These are phyloP conservation scores for Radiomyces spectabilis DNA, from an alignment of 192 early-diverging fungal species.

Conservation along the genomic window DNA sequence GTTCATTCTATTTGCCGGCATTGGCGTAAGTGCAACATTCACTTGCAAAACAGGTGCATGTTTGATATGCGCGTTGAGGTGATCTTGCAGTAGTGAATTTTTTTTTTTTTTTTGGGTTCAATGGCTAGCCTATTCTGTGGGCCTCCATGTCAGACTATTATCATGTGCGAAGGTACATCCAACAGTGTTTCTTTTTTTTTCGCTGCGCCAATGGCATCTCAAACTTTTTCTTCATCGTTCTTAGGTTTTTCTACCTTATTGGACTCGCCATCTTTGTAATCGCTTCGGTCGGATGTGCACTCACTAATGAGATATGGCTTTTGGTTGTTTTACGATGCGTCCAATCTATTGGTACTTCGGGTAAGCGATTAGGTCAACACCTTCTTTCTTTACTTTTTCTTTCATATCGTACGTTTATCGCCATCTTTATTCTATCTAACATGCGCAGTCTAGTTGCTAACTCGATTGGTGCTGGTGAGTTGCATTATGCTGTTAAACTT, in stretches of 20 bases:
- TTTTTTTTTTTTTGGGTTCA: no score
- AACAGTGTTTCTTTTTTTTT: no score
- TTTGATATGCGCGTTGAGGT: no score
- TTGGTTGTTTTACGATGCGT: constrained; percentile 30
- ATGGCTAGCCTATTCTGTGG: constrained; percentile 38
- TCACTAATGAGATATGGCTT: constrained; percentile 18
- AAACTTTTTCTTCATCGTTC: no score
- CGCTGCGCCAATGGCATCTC: no score
- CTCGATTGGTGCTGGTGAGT: constrained; percentile 1
- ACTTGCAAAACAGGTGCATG: not conserved
- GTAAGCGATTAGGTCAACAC: no score
- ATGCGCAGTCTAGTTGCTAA: not conserved
- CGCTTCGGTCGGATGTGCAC: constrained; percentile 35
- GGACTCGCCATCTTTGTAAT: constrained; percentile 26
- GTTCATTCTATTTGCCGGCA: constrained; percentile 40
- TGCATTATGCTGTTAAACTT: not conserved
- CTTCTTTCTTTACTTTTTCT: not conserved
- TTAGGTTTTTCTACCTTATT: constrained; percentile 22
- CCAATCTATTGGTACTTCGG: constrained; percentile 33
- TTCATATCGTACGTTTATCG: not conserved
- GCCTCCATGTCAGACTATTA: constrained; percentile 34
- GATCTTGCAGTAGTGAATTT: no score
- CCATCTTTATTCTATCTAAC: not conserved
- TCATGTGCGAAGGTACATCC: constrained; percentile 29
- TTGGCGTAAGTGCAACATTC: constrained; percentile 22